Evolutionary conservation across 2,329 filamentous ascomycete genomes (phyloP).

Genomic region (Sporothrix brasiliensis): DNA sequence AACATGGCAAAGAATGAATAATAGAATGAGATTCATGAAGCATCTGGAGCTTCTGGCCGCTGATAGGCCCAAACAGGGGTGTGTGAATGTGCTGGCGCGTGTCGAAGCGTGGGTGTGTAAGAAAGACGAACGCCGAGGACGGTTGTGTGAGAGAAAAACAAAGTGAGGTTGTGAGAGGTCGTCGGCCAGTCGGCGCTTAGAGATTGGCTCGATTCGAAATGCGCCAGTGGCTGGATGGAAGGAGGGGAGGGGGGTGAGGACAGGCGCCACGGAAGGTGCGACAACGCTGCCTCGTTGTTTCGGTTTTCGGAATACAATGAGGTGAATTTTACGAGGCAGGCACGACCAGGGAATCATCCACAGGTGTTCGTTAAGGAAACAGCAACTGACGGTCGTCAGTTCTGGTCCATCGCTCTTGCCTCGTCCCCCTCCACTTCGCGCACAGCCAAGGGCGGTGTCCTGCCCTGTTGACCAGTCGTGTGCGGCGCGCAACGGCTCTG

Average conservation of each 20-base stretch:
- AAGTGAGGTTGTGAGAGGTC: constrained; percentile 13
- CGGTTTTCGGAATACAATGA: background rate
- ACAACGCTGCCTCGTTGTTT: background rate
- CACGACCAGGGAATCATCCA: background rate
- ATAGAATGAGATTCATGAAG: background rate
- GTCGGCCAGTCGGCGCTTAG: constrained; percentile 29
- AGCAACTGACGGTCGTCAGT: background rate
- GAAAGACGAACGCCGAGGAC: constrained; percentile 8
- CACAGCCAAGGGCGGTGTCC: constrained; percentile 27
- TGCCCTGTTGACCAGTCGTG: constrained; percentile 28
- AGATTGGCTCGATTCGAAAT: constrained; percentile 26
- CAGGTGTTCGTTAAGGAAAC: background rate
- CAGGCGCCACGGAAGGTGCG: constrained; percentile 18
- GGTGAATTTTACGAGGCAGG: background rate
- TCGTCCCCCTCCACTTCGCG: background rate
- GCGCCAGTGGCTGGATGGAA: constrained; percentile 18
- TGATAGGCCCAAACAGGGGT: constrained; percentile 27
- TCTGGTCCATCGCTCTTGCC: background rate
- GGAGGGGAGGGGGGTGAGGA: background rate
- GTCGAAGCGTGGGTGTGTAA: constrained; percentile 25
- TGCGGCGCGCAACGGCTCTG: constrained; percentile 5
- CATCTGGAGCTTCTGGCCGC: constrained; percentile 6
- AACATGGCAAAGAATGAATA: background rate
- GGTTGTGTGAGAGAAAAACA: background rate
- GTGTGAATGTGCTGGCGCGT: constrained; percentile 25